phyloP scores from a whole-genome alignment of 116 monocot species.

The Cymodocea nodosa region DNA sequence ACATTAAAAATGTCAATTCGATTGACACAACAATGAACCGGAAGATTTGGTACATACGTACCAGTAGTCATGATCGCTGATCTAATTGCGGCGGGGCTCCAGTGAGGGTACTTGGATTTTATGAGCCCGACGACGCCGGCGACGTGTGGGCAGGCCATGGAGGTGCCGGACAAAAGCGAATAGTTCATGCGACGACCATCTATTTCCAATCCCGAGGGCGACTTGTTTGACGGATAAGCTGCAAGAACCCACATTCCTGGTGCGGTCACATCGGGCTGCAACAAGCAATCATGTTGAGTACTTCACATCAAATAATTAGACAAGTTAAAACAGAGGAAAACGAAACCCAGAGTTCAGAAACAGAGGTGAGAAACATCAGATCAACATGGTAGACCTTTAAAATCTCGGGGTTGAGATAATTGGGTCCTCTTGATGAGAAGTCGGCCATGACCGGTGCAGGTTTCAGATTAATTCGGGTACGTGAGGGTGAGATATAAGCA shows the following conservation, averaged over 20 bases:
- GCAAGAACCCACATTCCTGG: slow-evolving; percentile 37
- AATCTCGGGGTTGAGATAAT: too few species aligned
- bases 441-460: not conserved
- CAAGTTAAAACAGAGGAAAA: too few species aligned
- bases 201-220: not conserved
- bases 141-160: slow-evolving; percentile 40
- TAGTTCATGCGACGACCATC: slow-evolving; percentile 13
- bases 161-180: slow-evolving; percentile 31
- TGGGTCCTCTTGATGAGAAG: slow-evolving; percentile 9
- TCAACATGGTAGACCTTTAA: slow-evolving; percentile 10
- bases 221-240: slow-evolving; percentile 2
- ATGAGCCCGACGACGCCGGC: slow-evolving; percentile 14
- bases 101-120: slow-evolving; percentile 20
- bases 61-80: slow-evolving; percentile 15
- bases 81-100: slow-evolving; percentile 25
- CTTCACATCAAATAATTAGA: too few species aligned
- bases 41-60: too few species aligned
- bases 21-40: too few species aligned
- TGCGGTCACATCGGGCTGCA: slow-evolving; percentile 47
- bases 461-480: too few species aligned
- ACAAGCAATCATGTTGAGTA: too few species aligned
- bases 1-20: too few species aligned
- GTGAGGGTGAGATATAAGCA: too few species aligned
- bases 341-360: too few species aligned
- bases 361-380: too few species aligned